Evolutionary conservation across 106 monocot species (phyloP).

Genomic region (Cymbidium sinense): DNA sequence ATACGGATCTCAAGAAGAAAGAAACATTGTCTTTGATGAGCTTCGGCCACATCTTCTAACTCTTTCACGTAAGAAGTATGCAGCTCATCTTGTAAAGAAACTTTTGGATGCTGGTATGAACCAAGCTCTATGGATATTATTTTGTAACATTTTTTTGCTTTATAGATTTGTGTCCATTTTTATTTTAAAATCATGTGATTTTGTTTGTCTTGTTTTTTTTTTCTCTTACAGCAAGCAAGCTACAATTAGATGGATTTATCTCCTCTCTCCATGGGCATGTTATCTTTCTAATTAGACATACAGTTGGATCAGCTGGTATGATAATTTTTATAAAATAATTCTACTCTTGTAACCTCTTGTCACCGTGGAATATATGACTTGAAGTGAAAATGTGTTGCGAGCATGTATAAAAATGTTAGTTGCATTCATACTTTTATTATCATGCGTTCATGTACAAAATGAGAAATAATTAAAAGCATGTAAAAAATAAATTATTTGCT

Average conservation of each 20-base stretch:
- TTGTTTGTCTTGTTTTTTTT: not conserved
- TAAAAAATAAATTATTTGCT: no score
- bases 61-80: constrained; percentile 71
- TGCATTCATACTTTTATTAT: not conserved
- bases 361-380: not conserved
- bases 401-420: not conserved
- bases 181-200: not conserved
- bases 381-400: not conserved
- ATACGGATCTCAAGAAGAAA: constrained; percentile 75
- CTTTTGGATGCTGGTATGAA: constrained; percentile 69
- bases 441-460: not conserved
- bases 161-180: not conserved
- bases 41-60: constrained; percentile 74
- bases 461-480: no score
- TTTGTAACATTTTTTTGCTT: not conserved
- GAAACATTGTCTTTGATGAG: constrained; percentile 62
- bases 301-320: constrained; percentile 83
- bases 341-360: not conserved
- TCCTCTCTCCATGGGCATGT: constrained; percentile 94
- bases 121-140: not conserved
- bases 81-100: constrained; percentile 94
- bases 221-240: constrained; percentile 68
- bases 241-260: constrained; percentile 74
- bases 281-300: constrained; percentile 75
- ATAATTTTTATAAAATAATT: not conserved